A percentile compares a stretch with the other conserved stretches of the same genome.
These are phyloP conservation scores for Aphelidium insulamus DNA, from an alignment of 371 early-diverging fungal genomes.

Conservation along the genomic window DNA sequence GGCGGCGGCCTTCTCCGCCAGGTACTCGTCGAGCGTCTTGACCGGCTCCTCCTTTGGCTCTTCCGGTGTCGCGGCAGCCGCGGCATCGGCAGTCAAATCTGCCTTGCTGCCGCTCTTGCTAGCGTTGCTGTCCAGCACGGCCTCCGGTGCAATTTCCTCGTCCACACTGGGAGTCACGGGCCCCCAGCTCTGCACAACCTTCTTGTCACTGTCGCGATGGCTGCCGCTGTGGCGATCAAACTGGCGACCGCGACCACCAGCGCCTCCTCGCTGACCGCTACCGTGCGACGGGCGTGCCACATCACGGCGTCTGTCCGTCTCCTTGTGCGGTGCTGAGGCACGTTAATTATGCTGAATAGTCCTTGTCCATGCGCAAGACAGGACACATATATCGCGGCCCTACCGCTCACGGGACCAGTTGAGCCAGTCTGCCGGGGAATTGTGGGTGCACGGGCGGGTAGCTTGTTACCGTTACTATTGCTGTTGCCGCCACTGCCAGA, in stretches of 20 bases:
- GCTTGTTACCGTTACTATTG: too few species aligned
- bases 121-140: not conserved
- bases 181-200: conserved; percentile 62
- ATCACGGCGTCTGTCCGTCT: too few species aligned
- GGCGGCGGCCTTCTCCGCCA: conserved; percentile 39
- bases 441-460: too few species aligned
- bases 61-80: conserved; percentile 11
- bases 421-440: too few species aligned
- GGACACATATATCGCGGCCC: too few species aligned
- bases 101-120: not conserved
- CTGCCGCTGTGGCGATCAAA: conserved; percentile 62
- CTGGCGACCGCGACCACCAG: conserved; percentile 32
- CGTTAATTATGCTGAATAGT: too few species aligned
- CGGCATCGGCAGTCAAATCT: conserved; percentile 11
- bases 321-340: too few species aligned
- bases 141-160: not conserved
- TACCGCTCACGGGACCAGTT: too few species aligned
- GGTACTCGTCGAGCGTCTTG: conserved; percentile 57
- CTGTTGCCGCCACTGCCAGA: too few species aligned
- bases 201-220: conserved; percentile 48
- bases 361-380: too few species aligned
- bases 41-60: conserved; percentile 45
- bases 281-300: too few species aligned
- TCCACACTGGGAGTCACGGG: conserved; percentile 14
- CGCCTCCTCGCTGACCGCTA: conserved; percentile 14